phyloP scores from a whole-genome alignment of 495 filamentous ascomycete species.

The Gamarada debralockiae region DNA sequence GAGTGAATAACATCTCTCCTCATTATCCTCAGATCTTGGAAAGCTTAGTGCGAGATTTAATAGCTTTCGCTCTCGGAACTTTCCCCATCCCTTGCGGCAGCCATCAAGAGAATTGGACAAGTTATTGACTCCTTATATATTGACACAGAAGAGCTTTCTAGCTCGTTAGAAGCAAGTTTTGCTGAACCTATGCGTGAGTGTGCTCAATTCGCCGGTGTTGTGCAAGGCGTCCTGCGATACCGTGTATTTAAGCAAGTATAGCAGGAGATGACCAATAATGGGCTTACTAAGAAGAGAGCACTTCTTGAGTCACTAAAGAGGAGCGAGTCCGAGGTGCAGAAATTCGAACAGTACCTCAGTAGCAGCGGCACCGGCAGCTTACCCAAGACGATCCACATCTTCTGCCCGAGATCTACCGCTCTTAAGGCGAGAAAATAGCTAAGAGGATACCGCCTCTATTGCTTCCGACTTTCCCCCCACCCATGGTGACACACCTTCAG shows the following conservation, averaged over 20 bases:
- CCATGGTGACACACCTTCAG: conserved; percentile 68
- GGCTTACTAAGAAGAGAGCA: conserved; percentile 74
- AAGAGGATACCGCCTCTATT: conserved; percentile 70
- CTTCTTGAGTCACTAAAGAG: conserved; percentile 79
- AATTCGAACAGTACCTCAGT: conserved; percentile 90
- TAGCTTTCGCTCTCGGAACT: conserved; percentile 92
- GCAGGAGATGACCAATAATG: conserved; percentile 93
- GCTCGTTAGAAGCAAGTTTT: conserved; percentile 79
- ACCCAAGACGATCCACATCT: conserved; percentile 64
- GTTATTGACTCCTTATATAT: conserved; percentile 96
- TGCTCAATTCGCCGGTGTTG: conserved; percentile 94
- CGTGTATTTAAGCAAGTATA: conserved; percentile 90
- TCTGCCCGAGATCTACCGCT: conserved; percentile 41
- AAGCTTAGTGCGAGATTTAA: conserved; percentile 94
- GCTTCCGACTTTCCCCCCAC: conserved; percentile 94
- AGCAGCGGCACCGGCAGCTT: conserved; percentile 52
- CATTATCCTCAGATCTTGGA: conserved; percentile 79
- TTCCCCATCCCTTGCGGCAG: conserved; percentile 79
- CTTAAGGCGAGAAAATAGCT: conserved; percentile 31
- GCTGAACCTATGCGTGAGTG: conserved; percentile 96
- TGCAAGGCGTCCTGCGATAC: conserved; percentile 82
- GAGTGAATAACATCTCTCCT: conserved; percentile 58
- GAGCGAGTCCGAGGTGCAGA: conserved; percentile 87
- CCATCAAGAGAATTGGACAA: conserved; percentile 91
- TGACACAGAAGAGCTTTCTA: conserved; percentile 85